Base-by-base conservation (phyloP, 192 early-diverging fungal genomes). In the Backusella tarrabulga region DNA sequence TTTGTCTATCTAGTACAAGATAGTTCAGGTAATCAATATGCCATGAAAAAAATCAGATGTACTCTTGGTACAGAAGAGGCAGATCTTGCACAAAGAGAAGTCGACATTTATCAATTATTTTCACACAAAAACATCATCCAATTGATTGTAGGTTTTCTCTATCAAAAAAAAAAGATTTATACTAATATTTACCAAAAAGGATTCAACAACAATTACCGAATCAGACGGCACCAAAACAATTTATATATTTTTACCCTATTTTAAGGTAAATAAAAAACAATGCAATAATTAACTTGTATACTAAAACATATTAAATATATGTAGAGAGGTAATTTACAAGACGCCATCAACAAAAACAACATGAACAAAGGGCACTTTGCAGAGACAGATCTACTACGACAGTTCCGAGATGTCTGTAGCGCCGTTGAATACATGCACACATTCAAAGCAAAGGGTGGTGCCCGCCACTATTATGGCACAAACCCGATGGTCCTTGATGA, bases 161-260 rank as follows among this genome's bases (percentile, higher is more conserved):
- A 15, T 7, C 8, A 17, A 19, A 50, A 19, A 50, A 50, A 21
- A 7, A 54, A n/a, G 0, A 32, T 67, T 6, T 40, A 66, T 71
- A 69, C 26, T 41, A 23, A 69, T 8, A 32, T 35, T n/a, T n/a
- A 21, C 15, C n/a, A 14, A 72, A 54, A 81, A 91, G 77, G 92
- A 90, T 78, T 87, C 86, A 46, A 84, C 83, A 46, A 84, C 87
- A 15, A 81, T 85, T 4, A 81, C 81, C 17, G 90, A 89, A 74
- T 77, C 81, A 38, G 85, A 88, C 76, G 80, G 82, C 3, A 81
- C 81, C 41, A 85, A 86, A 73, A 78, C 86, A 3, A 90, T 90
- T 2, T 90, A 90, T 60, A 94, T 94, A 72, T 89, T 92, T 76
- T 83, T 94, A 71, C 93, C 91, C 6, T 87, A 91, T 56, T 92